Evolutionary conservation across 768 basidiomycete species (phyloP).

Genomic region (Panus rudis): DNA sequence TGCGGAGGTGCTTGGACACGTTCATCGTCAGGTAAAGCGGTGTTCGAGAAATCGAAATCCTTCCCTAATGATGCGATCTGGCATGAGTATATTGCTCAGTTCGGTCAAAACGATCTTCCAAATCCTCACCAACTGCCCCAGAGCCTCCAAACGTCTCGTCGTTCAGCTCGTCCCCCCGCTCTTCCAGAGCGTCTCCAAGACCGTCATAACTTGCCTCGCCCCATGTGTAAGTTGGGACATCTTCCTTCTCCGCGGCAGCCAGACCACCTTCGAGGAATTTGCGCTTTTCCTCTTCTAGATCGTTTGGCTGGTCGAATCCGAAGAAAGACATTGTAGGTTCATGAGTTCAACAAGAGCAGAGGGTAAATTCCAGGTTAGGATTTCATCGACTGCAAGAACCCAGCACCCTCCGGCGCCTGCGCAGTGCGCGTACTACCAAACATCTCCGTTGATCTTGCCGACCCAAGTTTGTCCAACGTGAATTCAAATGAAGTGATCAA

Average conservation of each 20-base stretch:
- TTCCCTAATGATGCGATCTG: constrained; percentile 49
- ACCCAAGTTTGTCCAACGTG: too few species aligned
- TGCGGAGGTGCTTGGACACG: not conserved
- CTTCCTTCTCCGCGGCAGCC: constrained; percentile 42
- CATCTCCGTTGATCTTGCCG: too few species aligned
- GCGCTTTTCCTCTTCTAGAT: constrained; percentile 59
- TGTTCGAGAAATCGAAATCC: constrained; percentile 83
- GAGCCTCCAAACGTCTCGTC: constrained; percentile 90
- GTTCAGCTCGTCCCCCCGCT: constrained; percentile 89
- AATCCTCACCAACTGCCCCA: constrained; percentile 62
- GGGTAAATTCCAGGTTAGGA: too few species aligned
- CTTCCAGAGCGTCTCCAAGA: constrained; percentile 79
- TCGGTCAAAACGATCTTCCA: not conserved
- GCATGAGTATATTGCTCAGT: too few species aligned
- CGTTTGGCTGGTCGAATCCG: constrained; percentile 53
- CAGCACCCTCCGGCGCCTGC: too few species aligned
- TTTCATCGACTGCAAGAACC: too few species aligned
- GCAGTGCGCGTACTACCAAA: too few species aligned
- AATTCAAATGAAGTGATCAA: too few species aligned
- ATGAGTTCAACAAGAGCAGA: constrained; percentile 5
- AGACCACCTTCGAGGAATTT: constrained; percentile 41
- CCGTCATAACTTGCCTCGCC: constrained; percentile 88
- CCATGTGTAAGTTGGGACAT: constrained; percentile 90
- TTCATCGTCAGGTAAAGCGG: constrained; percentile 22
- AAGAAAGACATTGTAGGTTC: constrained; percentile 64